Evolutionary conservation across 2,329 filamentous ascomycete genomes (phyloP).

Genomic region (Alternaria triticimaculans): DNA sequence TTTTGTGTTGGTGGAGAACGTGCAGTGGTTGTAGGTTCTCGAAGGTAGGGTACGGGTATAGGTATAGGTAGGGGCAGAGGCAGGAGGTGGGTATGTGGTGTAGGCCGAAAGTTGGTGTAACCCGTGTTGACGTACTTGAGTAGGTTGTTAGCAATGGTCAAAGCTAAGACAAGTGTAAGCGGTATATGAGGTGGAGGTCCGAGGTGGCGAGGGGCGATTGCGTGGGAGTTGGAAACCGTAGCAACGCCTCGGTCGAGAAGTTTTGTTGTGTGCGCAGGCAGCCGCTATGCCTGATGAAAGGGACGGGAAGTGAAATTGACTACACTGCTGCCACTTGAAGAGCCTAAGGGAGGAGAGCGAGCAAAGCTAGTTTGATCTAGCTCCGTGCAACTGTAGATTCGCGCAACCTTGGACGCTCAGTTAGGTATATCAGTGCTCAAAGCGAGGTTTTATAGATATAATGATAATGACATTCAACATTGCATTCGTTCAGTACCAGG

Average conservation of each 20-base stretch:
- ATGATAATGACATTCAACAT: background rate
- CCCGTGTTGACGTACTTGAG: background rate
- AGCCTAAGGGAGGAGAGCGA: background rate
- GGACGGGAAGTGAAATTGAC: background rate
- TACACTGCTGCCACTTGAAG: background rate
- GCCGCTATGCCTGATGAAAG: background rate
- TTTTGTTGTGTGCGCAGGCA: background rate
- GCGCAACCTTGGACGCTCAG: background rate
- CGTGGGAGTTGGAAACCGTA: background rate
- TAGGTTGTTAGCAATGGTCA: background rate
- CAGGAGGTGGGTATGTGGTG: background rate
- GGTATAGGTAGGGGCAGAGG: background rate
- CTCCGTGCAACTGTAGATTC: background rate
- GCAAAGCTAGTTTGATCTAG: background rate
- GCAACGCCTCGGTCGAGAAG: background rate
- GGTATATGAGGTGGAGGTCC: background rate
- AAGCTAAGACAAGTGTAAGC: background rate
- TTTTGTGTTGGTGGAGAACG: background rate
- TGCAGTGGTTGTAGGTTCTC: background rate
- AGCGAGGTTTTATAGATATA: background rate
- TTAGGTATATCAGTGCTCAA: background rate
- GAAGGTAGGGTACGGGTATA: too few species aligned
- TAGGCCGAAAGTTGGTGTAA: background rate
- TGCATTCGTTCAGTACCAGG: constrained; percentile 9
- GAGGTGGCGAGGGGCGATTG: background rate